Base-by-base conservation (phyloP, 306 rosid genomes). In the Comarum palustre region DNA sequence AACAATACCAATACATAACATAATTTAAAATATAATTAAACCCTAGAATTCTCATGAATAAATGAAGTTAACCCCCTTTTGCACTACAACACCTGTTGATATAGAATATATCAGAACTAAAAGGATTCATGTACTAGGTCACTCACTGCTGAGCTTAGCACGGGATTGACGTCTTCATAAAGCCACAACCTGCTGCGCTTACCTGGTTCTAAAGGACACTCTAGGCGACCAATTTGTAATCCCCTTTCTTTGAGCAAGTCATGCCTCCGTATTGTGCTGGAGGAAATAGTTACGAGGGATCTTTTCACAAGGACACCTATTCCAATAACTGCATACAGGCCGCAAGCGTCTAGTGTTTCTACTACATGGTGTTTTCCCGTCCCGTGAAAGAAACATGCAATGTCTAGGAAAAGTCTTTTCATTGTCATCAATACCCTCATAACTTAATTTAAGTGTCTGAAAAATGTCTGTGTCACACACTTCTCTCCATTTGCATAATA, bases 161-260 rank as follows among this genome's bases (percentile, higher is more conserved):
- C 74, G 6, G 17, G 43, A 67, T 57, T 67, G 27, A 75, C 0
- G 2, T 75, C 79, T n/a, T 68, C 32, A 55, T 42, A 68, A 43
- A 67, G 68, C 79, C 79, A 75, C 74, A 68, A 67, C 68, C 79
- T 67, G 3, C 50, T 55, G 17, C 73, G 58, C 61, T 22, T 75
- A n/a, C 71, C 69, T 3, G 68, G 74, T 2, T 68, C 68, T 0
- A 57, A 1, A 0, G 59, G 72, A 27, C 50, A 75, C 14, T 67
- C 41, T 8, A 15, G 5, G 5, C 29, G 38, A 17, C 67, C 79
- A 32, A 75, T 58, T 20, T 43, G 19, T 1, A 24, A 60, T n/a
- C 74, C 74, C 79, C 57, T 75, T 45, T 75, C 48, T 75, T 68
- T 68, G 15, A 75, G 69, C 68, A 68, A 68, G 45, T 75, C 79